These are phyloP conservation scores for Irineochytrium annulatum DNA, from an alignment of 192 early-diverging fungal species.

Conservation along the genomic window DNA sequence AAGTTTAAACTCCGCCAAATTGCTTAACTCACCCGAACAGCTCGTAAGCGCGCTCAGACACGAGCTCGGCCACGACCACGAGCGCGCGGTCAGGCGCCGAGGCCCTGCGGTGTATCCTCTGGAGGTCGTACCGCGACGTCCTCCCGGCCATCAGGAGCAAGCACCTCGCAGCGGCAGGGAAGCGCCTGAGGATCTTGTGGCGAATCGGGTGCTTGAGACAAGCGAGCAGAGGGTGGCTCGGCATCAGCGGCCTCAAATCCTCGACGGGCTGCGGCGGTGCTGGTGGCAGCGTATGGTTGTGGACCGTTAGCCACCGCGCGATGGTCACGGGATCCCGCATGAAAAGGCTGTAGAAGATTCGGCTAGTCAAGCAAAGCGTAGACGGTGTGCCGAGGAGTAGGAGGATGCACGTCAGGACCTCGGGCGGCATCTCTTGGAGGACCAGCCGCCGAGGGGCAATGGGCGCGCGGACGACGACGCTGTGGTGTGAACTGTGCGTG, in stretches of 20 bases:
- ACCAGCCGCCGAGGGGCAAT: too few species aligned
- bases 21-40: conserved; percentile 21
- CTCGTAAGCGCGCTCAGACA: background rate
- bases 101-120: conserved; percentile 8
- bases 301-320: conserved; percentile 15
- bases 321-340: conserved; percentile 11
- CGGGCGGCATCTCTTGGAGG: conserved; percentile 1
- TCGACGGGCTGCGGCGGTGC: background rate
- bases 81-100: background rate
- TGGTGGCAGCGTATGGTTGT: conserved; percentile 18
- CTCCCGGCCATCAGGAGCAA: conserved; percentile 9
- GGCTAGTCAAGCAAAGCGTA: background rate
- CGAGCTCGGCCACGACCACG: conserved; percentile 9
- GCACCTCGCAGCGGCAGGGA: conserved; percentile 9
- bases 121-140: conserved; percentile 23
- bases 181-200: background rate
- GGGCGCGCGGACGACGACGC: too few species aligned
- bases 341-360: background rate
- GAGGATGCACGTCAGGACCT: conserved; percentile 6
- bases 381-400: conserved; percentile 5
- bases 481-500: too few species aligned
- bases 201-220: conserved; percentile 15
- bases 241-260: conserved; percentile 7
- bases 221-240: conserved; percentile 24
- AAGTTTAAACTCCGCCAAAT: background rate